These are phyloP conservation scores for Dendrobium huoshanense DNA, from an alignment of 106 monocot genomes.

Conservation along the genomic window DNA sequence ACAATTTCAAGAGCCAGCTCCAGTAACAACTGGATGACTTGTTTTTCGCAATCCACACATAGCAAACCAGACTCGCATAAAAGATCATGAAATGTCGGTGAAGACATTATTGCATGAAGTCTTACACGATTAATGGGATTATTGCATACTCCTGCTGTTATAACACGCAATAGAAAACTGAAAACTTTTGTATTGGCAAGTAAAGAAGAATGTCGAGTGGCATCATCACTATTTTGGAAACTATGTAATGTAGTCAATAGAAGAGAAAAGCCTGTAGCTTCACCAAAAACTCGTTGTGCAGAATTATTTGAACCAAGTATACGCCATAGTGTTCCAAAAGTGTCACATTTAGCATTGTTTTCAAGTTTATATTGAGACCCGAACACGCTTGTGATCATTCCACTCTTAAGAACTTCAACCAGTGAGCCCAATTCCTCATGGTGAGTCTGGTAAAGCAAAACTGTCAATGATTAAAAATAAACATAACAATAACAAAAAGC, in stretches of 20 bases:
- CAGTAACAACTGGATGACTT: constrained; percentile 75
- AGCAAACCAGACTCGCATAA: constrained; percentile 83
- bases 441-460: constrained; percentile 59
- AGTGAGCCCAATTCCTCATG: constrained; percentile 78
- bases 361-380: constrained; percentile 86
- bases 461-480: background rate
- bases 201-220: constrained; percentile 31
- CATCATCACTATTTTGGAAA: constrained; percentile 54
- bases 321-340: constrained; percentile 84
- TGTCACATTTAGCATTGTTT: constrained; percentile 86
- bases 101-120: constrained; percentile 75
- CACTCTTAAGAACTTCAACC: constrained; percentile 92
- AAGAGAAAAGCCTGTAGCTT: constrained; percentile 96
- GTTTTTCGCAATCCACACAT: constrained; percentile 82
- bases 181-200: constrained; percentile 54
- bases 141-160: constrained; percentile 80
- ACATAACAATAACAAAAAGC: background rate
- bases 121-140: constrained; percentile 75
- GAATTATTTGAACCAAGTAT: constrained; percentile 73
- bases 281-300: constrained; percentile 89
- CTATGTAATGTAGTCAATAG: constrained; percentile 82
- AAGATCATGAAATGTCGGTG: constrained; percentile 88
- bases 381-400: constrained; percentile 65
- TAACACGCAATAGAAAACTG: constrained; percentile 72
- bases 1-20: constrained; percentile 94